These are phyloP conservation scores for Lipomyces yamanashiensis DNA, from an alignment of 805 yeast species.

Conservation along the genomic window DNA sequence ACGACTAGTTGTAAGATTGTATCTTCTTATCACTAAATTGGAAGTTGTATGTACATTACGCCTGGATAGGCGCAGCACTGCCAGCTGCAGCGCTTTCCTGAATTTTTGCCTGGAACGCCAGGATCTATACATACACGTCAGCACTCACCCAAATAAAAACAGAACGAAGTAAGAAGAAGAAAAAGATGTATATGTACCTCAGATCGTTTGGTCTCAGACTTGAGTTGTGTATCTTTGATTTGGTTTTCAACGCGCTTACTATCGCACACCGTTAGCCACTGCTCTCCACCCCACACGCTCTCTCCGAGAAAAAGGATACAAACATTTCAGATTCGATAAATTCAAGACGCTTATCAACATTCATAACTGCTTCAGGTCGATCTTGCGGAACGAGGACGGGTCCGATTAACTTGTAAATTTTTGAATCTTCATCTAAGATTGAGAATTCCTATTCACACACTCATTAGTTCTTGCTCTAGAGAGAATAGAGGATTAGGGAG, in stretches of 20 bases:
- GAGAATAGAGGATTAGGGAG: neutral
- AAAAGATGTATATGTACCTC: slow-evolving; percentile 43
- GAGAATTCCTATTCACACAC: slow-evolving; percentile 61
- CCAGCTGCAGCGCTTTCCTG: slow-evolving; percentile 15
- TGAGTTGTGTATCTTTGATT: slow-evolving; percentile 59
- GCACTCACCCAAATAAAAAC: too few relatives aligned
- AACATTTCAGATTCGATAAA: slow-evolving; percentile 78
- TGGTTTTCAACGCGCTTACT: slow-evolving; percentile 70
- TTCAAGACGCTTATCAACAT: slow-evolving; percentile 87
- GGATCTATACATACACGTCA: slow-evolving; percentile 13
- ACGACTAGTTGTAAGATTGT: too few relatives aligned
- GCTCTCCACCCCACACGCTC: neutral
- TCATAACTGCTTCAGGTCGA: slow-evolving; percentile 74
- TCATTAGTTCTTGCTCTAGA: neutral
- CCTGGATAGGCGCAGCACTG: neutral
- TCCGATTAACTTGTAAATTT: slow-evolving; percentile 87
- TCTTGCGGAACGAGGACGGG: slow-evolving; percentile 93
- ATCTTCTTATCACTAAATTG: too few relatives aligned
- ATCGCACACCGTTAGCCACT: neutral
- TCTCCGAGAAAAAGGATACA: slow-evolving; percentile 19
- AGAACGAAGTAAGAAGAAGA: neutral
- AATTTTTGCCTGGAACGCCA: slow-evolving; percentile 29
- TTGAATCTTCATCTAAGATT: slow-evolving; percentile 65
- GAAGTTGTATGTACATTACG: neutral
- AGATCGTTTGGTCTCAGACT: slow-evolving; percentile 63